Base-by-base conservation (phyloP, 2,329 filamentous ascomycete species). In the Claviceps spartinae region DNA sequence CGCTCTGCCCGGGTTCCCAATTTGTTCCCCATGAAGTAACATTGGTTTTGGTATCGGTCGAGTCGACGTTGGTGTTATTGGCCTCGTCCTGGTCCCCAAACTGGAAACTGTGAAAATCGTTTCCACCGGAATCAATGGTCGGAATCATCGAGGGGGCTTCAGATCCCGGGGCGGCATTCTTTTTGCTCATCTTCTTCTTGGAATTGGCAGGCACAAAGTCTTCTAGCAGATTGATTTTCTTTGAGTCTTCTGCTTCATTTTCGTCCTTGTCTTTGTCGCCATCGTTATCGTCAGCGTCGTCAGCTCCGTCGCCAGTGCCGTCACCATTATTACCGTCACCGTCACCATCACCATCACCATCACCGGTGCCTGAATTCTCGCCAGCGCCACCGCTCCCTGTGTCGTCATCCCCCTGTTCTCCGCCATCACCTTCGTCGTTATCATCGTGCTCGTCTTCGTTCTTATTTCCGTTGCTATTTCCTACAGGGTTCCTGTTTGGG, bases 61-160 rank as follows among this genome's bases (percentile, higher is more conserved):
- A 63, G 48, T 74, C 75, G 58, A 81, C 74, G 54, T 71, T 75
- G 14, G 81, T 61, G 55, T 82, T 77, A 52, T 78, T 77, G 1
- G 79, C 77, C n/a, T 69, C 72, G 26, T 67, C 62, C 52, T 83
- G 81, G 57, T 82, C 76, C n/a, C 64, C 63, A 26, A 88, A 66
- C 59, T 80, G 85, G 57, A 88, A 80, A 30, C 87, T 82, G 45
- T 85, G 75, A 58, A 87, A 86, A 5, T 64, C 57, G 49, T 67
- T 65, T n/a, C 74, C 67, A 52, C 77, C 75, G 44, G 74, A 67
- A 47, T 72, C 73, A 22, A 62, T 59, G 16, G 57, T 60, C 3
- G 64, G 59, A 18, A 62, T 61, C 30, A 48, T 58, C 2, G 65
- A 59, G 20, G 64, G 61, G 16, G 59, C 55, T 18, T 60, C 63